Evolutionary conservation across 2,329 filamentous ascomycete species (phyloP), one percentile per base, ranked within the genome.

Genomic region (Aspergillus texensis): DNA sequence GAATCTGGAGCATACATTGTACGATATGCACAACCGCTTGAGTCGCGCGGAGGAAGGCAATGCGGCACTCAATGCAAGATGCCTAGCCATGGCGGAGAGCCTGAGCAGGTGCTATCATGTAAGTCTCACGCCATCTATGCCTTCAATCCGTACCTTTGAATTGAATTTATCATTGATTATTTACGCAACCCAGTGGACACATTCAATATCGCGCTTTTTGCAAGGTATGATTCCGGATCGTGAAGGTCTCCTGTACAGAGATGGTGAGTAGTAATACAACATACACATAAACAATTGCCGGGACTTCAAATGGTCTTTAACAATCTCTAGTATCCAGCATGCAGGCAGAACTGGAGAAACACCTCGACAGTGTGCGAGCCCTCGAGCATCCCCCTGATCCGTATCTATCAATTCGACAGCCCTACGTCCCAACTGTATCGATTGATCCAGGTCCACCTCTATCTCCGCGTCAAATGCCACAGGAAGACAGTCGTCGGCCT

Each of bases 401-500:
- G 64, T 81, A 87, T 55, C 85, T 89, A 71, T 85, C 86, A 36
- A 86, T 85, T 65, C 87, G 89, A 64, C 88, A 88, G 66, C 84
- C 86, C 55, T 91, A 89, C 77, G 89, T 92, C 69, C 81, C 86
- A 50, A 86, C 84, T 68, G 80, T 83, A 60, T 78, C 81, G 6
- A 72, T 91, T 28, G 91, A 94, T 66, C 89, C 91, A 65, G 86
- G 77, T 8, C 76, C 90, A 1, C 93, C 94, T 12, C 86, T 97
- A 45, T 98, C 94, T 46, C 94, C 94, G 24, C 89, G 93, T 66
- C 94, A 97, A 78, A 81, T 94, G 68, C 88, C 93, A 11, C 91
- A 94, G 72, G 94, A 97, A 72, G 94, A 97, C 64, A 87, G 88
- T 60, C 89, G 93, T 64, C 86, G 91, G 56, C 85, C 85, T 28